A percentile compares a stretch with the other conserved stretches of the same genome.
Conservation (phyloP, 805 yeast genomes). For the Saccharomycopsis fermentans region DNA sequence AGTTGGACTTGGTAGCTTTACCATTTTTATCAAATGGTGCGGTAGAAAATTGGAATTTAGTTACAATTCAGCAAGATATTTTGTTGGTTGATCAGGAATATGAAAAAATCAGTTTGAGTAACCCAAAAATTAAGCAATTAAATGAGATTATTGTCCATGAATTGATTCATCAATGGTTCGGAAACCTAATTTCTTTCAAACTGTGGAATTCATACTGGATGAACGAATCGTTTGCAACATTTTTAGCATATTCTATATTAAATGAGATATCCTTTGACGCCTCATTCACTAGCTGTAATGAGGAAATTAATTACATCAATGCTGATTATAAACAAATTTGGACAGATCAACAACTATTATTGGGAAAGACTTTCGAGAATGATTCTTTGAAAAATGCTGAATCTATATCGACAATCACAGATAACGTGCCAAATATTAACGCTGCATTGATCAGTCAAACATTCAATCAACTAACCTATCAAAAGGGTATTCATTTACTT, state of each 20-base stretch:
- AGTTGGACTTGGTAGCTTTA: slow-evolving; percentile 56
- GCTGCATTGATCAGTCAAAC: slow-evolving; percentile 36
- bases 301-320: slow-evolving; percentile 14
- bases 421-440: slow-evolving; percentile 25
- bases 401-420: slow-evolving; percentile 28
- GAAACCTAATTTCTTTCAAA: slow-evolving; percentile 56
- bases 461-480: slow-evolving; percentile 42
- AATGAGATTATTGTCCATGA: slow-evolving; percentile 60
- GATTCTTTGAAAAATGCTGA: slow-evolving; percentile 32
- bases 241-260: slow-evolving; percentile 45
- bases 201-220: slow-evolving; percentile 65
- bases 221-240: slow-evolving; percentile 72
- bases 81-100: slow-evolving; percentile 28
- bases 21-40: slow-evolving; percentile 72
- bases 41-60: slow-evolving; percentile 70
- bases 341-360: slow-evolving; percentile 27
- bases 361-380: slow-evolving; percentile 23
- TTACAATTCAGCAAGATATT: slow-evolving; percentile 45
- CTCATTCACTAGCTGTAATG: background rate
- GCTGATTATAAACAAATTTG: slow-evolving; percentile 20
- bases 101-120: slow-evolving; percentile 20
- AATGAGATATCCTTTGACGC: slow-evolving; percentile 17
- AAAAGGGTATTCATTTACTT: slow-evolving; percentile 47
- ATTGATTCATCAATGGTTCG: slow-evolving; percentile 73
- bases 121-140: slow-evolving; percentile 23